phyloP scores from a whole-genome alignment of 129 eudicot genomes.

The Tagetes erecta region DNA sequence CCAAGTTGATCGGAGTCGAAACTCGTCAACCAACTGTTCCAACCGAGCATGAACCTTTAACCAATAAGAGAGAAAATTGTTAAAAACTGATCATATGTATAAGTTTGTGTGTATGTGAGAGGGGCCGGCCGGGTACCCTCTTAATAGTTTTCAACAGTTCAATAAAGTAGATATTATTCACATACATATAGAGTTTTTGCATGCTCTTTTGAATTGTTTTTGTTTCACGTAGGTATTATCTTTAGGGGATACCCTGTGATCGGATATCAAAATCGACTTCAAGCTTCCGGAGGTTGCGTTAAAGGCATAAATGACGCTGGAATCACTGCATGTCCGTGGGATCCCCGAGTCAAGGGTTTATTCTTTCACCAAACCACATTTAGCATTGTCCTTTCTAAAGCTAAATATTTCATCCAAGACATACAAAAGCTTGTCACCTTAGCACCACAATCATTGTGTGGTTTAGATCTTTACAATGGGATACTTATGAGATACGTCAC shows the following conservation, averaged over 20 bases:
- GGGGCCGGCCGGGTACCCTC: too few species aligned
- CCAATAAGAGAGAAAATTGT: too few species aligned
- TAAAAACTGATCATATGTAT: too few species aligned
- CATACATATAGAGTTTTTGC: too few species aligned
- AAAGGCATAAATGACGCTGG: constrained; percentile 45
- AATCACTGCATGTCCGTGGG: constrained; percentile 78
- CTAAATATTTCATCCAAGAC: constrained; percentile 57
- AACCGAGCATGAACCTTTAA: too few species aligned
- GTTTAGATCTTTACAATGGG: constrained; percentile 60
- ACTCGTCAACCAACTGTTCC: too few species aligned
- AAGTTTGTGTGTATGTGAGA: too few species aligned
- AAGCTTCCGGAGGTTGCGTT: constrained; percentile 80
- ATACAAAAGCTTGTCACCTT: constrained; percentile 55
- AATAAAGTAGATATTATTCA: too few species aligned
- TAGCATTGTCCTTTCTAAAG: constrained; percentile 56
- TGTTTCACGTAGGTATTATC: constrained; percentile 29
- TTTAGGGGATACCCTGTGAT: constrained; percentile 68
- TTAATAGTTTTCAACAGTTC: too few species aligned
- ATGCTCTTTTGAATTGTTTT: too few species aligned
- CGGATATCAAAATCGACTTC: constrained; percentile 75
- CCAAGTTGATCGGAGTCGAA: too few species aligned
- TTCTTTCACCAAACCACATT: constrained; percentile 72
- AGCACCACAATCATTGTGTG: constrained; percentile 63
- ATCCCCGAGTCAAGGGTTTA: constrained; percentile 58
- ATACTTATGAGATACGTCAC: constrained; percentile 76